A percentile compares a stretch with the other conserved stretches of the same genome.
phyloP scores from a whole-genome alignment of 768 basidiomycete genomes.

The Termitomyces sp. region DNA sequence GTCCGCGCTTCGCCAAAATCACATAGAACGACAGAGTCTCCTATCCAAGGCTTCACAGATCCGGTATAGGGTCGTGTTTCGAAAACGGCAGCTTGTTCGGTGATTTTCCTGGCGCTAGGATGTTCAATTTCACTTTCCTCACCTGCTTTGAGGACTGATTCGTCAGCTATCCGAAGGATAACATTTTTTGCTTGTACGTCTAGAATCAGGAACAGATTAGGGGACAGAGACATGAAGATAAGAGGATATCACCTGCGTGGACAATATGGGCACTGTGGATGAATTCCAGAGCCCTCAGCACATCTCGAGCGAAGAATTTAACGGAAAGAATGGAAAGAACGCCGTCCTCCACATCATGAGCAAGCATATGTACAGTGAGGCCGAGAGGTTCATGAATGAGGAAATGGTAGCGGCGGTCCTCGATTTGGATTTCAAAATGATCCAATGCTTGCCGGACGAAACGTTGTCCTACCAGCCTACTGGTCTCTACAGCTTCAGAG shows the following conservation, averaged over 20 bases:
- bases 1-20: slow-evolving; percentile 3
- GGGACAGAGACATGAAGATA: background rate
- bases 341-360: background rate
- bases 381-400: slow-evolving; percentile 5
- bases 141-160: background rate
- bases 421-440: background rate
- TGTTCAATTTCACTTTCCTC: background rate
- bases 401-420: background rate
- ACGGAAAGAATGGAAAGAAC: background rate
- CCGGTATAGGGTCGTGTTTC: background rate
- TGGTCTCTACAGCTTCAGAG: background rate
- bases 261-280: background rate
- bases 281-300: background rate
- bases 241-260: background rate
- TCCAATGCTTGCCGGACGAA: background rate
- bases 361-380: background rate
- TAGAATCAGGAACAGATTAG: background rate
- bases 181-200: slow-evolving; percentile 1
- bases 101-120: slow-evolving; percentile 3
- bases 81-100: background rate
- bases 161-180: background rate
- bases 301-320: background rate
- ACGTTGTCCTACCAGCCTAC: background rate
- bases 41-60: background rate
- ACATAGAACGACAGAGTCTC: background rate